phyloP scores from a whole-genome alignment of 371 early-diverging fungal species.

The Haplosporangium sp. region DNA sequence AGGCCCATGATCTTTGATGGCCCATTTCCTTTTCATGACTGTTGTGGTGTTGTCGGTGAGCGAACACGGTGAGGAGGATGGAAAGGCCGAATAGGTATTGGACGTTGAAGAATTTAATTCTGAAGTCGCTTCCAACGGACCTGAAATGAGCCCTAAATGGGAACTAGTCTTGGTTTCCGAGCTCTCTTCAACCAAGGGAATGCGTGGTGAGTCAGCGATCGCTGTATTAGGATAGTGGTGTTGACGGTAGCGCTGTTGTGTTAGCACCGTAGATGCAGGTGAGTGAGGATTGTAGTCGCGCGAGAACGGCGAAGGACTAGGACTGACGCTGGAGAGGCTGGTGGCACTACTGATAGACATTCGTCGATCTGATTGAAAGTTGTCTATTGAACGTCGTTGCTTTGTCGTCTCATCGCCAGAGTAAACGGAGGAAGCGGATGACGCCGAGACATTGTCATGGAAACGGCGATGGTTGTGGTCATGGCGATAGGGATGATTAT shows the following conservation, averaged over 20 bases:
- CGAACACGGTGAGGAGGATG: too few relatives aligned
- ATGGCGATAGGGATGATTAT: neutral
- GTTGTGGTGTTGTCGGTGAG: too few relatives aligned
- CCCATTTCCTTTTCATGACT: too few relatives aligned
- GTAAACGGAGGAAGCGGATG: neutral
- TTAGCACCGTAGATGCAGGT: neutral
- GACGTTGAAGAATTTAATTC: too few relatives aligned
- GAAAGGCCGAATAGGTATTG: too few relatives aligned
- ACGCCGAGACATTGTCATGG: too few relatives aligned
- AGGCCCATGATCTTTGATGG: too few relatives aligned
- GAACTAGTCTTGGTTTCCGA: too few relatives aligned
- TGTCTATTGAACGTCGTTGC: neutral
- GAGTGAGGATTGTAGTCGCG: neutral
- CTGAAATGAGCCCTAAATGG: too few relatives aligned
- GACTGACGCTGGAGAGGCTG: constrained; percentile 15
- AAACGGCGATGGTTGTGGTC: neutral
- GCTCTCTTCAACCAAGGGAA: neutral
- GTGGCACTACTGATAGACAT: constrained; percentile 23
- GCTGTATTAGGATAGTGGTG: neutral
- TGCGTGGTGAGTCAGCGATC: neutral
- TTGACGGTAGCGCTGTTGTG: neutral
- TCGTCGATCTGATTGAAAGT: constrained; percentile 8
- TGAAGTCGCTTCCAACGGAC: too few relatives aligned
- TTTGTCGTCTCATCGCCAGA: constrained; percentile 13
- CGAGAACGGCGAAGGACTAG: constrained; percentile 16